Percentiles rank a stretch among this genome's conserved stretches.
Evolutionary conservation across 805 yeast genomes (phyloP).

Genomic region (Tetrapisispora pingtungensis): DNA sequence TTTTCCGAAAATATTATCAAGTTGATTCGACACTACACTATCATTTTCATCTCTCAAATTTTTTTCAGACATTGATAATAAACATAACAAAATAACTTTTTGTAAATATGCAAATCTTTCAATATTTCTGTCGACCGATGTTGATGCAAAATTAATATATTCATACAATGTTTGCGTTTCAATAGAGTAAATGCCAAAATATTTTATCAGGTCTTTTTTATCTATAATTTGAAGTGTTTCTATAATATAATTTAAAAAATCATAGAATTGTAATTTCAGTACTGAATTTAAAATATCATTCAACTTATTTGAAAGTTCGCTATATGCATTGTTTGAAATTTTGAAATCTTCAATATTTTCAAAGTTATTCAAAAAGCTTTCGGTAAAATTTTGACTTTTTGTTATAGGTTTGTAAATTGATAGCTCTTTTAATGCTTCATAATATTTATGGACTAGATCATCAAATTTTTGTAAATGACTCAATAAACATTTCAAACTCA

Average conservation of each 20-base stretch:
- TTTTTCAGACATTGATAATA: conserved; percentile 27
- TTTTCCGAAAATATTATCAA: conserved; percentile 1
- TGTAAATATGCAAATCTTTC: conserved; percentile 31
- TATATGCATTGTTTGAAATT: neutral
- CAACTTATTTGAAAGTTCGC: conserved; percentile 17
- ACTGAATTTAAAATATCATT: conserved; percentile 24
- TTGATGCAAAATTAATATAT: conserved; percentile 12
- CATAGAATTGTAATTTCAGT: conserved; percentile 21
- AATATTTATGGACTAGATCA: conserved; percentile 18
- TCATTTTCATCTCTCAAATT: neutral
- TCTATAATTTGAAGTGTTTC: conserved; percentile 25
- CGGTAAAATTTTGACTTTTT: neutral
- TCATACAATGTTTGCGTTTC: conserved; percentile 24
- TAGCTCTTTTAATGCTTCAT: conserved; percentile 25
- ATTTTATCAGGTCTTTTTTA: conserved; percentile 30
- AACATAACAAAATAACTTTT: conserved; percentile 35
- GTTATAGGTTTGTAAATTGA: conserved; percentile 12
- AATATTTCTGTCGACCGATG: conserved; percentile 24
- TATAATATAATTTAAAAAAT: conserved; percentile 20
- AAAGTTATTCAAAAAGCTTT: neutral
- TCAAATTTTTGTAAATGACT: conserved; percentile 17
- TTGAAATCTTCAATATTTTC: neutral
- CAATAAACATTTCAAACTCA: conserved; percentile 9
- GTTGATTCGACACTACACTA: neutral
- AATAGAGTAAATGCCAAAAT: conserved; percentile 36